Percentiles rank a stretch among this genome's conserved stretches.
Conservation (phyloP, 2,329 filamentous ascomycete genomes). For the Paracoccidioides brasiliensis region DNA sequence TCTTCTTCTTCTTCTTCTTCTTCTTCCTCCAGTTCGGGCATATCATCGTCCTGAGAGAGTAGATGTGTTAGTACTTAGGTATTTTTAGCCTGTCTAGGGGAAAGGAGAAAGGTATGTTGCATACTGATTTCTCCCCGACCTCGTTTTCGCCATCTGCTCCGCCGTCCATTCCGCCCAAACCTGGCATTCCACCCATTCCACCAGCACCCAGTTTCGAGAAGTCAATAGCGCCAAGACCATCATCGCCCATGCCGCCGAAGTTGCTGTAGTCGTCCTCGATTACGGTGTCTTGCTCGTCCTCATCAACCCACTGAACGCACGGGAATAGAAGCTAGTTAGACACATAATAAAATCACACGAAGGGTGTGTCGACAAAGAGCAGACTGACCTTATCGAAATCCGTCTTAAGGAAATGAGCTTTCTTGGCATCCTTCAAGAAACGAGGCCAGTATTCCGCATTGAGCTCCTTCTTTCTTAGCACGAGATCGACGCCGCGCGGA, state of each 20-base stretch:
- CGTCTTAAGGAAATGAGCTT: conserved; percentile 92
- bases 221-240: conserved; percentile 29
- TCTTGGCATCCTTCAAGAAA: conserved; percentile 78
- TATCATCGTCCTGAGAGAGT: conserved; percentile 55
- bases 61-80: conserved; percentile 2
- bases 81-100: not conserved
- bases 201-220: conserved; percentile 13
- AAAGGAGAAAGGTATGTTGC: not conserved
- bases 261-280: conserved; percentile 59
- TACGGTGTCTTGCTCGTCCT: conserved; percentile 93
- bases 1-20: conserved; percentile 37
- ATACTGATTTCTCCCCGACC: conserved; percentile 23
- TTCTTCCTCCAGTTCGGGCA: conserved; percentile 61
- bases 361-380: too few species aligned
- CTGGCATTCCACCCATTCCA: conserved; percentile 24
- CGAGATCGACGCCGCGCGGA: conserved; percentile 72
- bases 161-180: conserved; percentile 16
- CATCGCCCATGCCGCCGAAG: conserved; percentile 41
- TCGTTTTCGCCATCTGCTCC: conserved; percentile 20
- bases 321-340: not conserved
- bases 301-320: conserved; percentile 64
- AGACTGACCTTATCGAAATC: conserved; percentile 77
- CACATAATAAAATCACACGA: not conserved
- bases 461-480: conserved; percentile 93
- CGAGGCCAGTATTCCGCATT: conserved; percentile 93